These are phyloP conservation scores for Sextonia rubra DNA, from an alignment of 164 flowering plant genomes.

Conservation along the genomic window DNA sequence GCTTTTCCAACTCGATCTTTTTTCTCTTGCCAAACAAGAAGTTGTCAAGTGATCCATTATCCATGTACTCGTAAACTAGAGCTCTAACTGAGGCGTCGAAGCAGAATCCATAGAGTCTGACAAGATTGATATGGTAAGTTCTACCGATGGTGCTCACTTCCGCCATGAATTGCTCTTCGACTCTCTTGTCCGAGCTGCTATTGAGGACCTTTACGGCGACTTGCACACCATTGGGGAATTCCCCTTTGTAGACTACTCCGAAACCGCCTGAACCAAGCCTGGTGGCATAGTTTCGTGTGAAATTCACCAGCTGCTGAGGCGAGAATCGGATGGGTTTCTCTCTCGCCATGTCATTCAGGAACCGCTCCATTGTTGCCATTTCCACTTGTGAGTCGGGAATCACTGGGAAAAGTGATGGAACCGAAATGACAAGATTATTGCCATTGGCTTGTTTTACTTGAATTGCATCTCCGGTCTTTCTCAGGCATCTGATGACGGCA, in stretches of 20 bases:
- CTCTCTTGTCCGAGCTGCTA: conserved; percentile 4
- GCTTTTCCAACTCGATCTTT: conserved; percentile 8
- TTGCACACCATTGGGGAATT: conserved; percentile 10
- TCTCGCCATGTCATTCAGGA: conserved; percentile 15
- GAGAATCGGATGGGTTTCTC: conserved; percentile 28
- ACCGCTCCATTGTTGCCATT: conserved; percentile 17
- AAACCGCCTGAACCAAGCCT: conserved; percentile 27
- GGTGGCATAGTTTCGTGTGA: conserved; percentile 14
- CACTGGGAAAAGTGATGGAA: background rate
- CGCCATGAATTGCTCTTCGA: conserved; percentile 25
- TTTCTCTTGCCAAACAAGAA: conserved; percentile 14
- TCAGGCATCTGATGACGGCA: too few species aligned
- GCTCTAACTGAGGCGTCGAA: conserved; percentile 10
- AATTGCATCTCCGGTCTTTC: background rate
- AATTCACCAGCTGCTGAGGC: conserved; percentile 14
- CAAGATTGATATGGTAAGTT: conserved; percentile 26
- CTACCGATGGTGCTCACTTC: conserved; percentile 30
- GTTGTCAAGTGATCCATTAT: conserved; percentile 30
- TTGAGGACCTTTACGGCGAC: conserved; percentile 29
- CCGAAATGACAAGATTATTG: background rate
- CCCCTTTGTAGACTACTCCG: conserved; percentile 26
- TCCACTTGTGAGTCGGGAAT: background rate
- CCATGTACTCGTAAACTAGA: conserved; percentile 31
- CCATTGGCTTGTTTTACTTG: background rate
- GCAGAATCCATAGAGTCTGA: conserved; percentile 25